These are phyloP conservation scores for Sanghuangporus sanghuang DNA, from an alignment of 1,284 basidiomycete genomes.

Conservation along the genomic window DNA sequence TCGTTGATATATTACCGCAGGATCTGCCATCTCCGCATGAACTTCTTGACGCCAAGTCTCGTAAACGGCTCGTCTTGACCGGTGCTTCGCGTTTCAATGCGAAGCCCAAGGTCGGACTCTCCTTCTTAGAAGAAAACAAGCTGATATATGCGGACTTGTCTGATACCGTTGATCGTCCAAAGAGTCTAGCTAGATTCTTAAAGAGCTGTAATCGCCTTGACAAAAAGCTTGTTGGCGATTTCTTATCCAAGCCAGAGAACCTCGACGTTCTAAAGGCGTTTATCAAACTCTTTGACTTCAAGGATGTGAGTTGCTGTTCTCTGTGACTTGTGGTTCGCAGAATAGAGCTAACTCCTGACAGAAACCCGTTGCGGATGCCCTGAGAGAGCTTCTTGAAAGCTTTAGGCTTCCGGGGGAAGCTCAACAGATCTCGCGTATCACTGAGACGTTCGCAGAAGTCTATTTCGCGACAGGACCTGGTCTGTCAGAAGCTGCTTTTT, in stretches of 20 bases:
- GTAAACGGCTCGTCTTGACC: constrained; percentile 81
- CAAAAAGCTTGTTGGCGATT: constrained; percentile 94
- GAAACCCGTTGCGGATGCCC: constrained; percentile 93
- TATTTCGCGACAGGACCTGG: constrained; percentile 86
- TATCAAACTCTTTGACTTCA: constrained; percentile 88
- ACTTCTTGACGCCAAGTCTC: constrained; percentile 72
- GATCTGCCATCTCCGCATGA: constrained; percentile 49
- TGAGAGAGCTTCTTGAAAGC: constrained; percentile 90
- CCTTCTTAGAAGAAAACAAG: constrained; percentile 84
- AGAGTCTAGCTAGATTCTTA: constrained; percentile 78
- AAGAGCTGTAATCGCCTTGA: constrained; percentile 85
- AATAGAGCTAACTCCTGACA: constrained; percentile 29
- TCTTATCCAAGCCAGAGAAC: constrained; percentile 87
- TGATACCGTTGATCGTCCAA: constrained; percentile 47
- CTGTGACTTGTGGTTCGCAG: constrained; percentile 1
- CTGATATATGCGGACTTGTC: constrained; percentile 72
- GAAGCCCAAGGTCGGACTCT: constrained; percentile 94
- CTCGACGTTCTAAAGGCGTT: constrained; percentile 84
- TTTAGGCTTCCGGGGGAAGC: constrained; percentile 95
- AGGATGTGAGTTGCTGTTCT: constrained; percentile 52
- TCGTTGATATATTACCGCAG: constrained; percentile 29
- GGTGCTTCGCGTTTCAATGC: constrained; percentile 88
- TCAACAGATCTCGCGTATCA: constrained; percentile 92
- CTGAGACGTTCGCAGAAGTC: constrained; percentile 89
- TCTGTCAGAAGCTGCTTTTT: constrained; percentile 27